A percentile compares a stretch with the other conserved stretches of the same genome.
Evolutionary conservation across 495 filamentous ascomycete genomes (phyloP).

Genomic region (Tetracladium setigerum): DNA sequence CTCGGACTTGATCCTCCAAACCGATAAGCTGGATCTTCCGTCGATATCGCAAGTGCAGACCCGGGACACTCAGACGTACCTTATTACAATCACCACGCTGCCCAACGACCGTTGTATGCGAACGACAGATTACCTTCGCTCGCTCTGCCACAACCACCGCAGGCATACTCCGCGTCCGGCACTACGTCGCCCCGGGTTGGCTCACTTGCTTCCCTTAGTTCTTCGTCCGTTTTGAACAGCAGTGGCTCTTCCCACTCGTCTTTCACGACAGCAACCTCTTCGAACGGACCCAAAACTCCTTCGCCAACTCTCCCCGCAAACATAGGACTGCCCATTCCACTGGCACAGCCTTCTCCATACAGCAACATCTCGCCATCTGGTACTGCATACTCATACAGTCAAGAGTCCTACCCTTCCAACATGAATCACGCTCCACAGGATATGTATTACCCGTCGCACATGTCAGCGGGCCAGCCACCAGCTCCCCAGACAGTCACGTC

Average conservation of each 20-base stretch:
- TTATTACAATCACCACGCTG: slow-evolving; percentile 68
- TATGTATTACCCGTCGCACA: slow-evolving; percentile 75
- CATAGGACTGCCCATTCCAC: slow-evolving; percentile 31
- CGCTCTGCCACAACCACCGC: slow-evolving; percentile 57
- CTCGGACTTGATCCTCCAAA: slow-evolving; percentile 36
- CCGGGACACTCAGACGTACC: slow-evolving; percentile 73
- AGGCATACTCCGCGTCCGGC: slow-evolving; percentile 51
- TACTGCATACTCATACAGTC: slow-evolving; percentile 39
- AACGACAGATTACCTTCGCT: slow-evolving; percentile 75
- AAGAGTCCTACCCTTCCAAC: slow-evolving; percentile 45
- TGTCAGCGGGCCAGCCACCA: slow-evolving; percentile 76
- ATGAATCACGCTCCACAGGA: slow-evolving; percentile 85
- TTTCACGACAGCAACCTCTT: slow-evolving; percentile 45
- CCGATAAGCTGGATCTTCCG: slow-evolving; percentile 98
- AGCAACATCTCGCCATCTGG: slow-evolving; percentile 37
- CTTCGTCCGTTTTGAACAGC: slow-evolving; percentile 35
- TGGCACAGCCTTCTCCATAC: slow-evolving; percentile 43
- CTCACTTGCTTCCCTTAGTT: slow-evolving; percentile 49
- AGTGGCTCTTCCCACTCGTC: slow-evolving; percentile 39
- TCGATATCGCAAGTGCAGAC: slow-evolving; percentile 84
- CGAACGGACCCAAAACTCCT: slow-evolving; percentile 51
- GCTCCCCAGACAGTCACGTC: slow-evolving; percentile 76
- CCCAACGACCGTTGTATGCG: slow-evolving; percentile 55
- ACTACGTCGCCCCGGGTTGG: slow-evolving; percentile 62
- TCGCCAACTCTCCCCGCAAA: slow-evolving; percentile 38